Percentiles rank a stretch among this genome's conserved stretches.
Conservation (phyloP, 192 early-diverging fungal species). For the Nowakowskiella sp. region DNA sequence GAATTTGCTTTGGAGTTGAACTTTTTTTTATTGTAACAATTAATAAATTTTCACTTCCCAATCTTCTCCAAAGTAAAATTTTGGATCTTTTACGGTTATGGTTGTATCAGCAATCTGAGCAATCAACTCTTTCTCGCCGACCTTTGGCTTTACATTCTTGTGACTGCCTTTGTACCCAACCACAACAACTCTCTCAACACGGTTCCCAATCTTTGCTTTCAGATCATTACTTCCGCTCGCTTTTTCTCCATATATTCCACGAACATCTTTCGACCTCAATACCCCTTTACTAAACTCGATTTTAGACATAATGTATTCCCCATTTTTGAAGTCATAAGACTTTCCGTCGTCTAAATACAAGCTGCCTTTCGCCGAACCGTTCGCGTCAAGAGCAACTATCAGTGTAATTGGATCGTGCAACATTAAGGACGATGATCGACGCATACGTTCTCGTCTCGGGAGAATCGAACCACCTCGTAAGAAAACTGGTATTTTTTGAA, state of each 20-base stretch:
- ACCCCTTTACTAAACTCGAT: constrained; percentile 41
- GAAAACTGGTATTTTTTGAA: constrained; percentile 78
- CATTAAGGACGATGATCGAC: constrained; percentile 75
- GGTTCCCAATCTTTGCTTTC: constrained; percentile 10
- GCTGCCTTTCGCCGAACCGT: constrained; percentile 61
- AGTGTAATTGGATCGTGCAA: constrained; percentile 85
- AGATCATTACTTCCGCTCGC: constrained; percentile 10
- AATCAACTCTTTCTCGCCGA: constrained; percentile 15
- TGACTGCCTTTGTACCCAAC: constrained; percentile 30
- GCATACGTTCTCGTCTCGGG: constrained; percentile 72
- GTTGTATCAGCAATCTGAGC: constrained; percentile 5
- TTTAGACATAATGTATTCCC: constrained; percentile 53
- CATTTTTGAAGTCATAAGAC: constrained; percentile 58
- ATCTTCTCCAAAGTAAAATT: constrained; percentile 24
- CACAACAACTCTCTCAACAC: constrained; percentile 50
- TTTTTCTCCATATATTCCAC: neutral
- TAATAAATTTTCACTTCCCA: too few relatives aligned
- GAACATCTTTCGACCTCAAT: constrained; percentile 10
- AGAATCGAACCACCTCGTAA: constrained; percentile 87
- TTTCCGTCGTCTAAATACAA: constrained; percentile 92
- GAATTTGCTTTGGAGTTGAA: too few relatives aligned
- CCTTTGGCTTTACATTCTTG: neutral
- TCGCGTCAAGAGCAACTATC: constrained; percentile 63
- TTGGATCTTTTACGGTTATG: constrained; percentile 32
- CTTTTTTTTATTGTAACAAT: neutral